Evolutionary conservation across 2,329 filamentous ascomycete species (phyloP), one percentile per base, ranked within the genome.

Genomic region (Endothia cerciana): DNA sequence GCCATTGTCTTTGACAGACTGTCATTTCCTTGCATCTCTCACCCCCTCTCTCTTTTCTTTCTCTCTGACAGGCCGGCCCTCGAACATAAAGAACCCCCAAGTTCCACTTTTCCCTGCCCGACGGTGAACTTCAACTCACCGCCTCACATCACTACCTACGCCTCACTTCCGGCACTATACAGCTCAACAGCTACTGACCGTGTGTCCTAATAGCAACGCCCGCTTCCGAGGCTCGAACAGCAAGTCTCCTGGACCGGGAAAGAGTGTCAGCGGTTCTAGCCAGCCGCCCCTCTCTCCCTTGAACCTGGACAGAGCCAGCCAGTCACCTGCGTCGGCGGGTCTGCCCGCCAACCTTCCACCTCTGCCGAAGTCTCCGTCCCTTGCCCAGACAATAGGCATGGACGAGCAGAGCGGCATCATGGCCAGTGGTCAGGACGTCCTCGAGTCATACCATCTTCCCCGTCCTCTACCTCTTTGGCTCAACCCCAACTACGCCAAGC

Each of bases 391-490:
- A 68, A 89, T 92, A 78, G 87, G 89, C 60, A 87, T 90, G 80
- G 89, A 91, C 73, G 84, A 89, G 72, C 78, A 84, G 72, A 81
- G 79, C 72, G 80, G 83, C 74, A 76, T 77, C 62, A 78, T 80
- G 70, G 71, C 78, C 41, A 80, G 76, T 69, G 80, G 79, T 66
- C 85, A 89, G 72, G 85, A 87, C 65, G 76, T 85, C 61, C 82
- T 89, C 70, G 80, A 81, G 71, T 81, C 81, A 15, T 89, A 89
- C 74, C 87, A 89, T 71, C 81, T 91, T 67, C 89, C 89, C 66
- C 84, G 87, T 49, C 86, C 87, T 40, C 81, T 88, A 67, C 91
- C 91, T 19, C 80, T 92, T 68, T 93, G 91, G 88, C 87, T 93
- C 73, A 90, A 91, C 73, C 85, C 90, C 64, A 81, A 87, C 68